These are phyloP conservation scores for Cladobotryum mycophilum DNA, from an alignment of 2,329 filamentous ascomycete genomes.

Conservation along the genomic window DNA sequence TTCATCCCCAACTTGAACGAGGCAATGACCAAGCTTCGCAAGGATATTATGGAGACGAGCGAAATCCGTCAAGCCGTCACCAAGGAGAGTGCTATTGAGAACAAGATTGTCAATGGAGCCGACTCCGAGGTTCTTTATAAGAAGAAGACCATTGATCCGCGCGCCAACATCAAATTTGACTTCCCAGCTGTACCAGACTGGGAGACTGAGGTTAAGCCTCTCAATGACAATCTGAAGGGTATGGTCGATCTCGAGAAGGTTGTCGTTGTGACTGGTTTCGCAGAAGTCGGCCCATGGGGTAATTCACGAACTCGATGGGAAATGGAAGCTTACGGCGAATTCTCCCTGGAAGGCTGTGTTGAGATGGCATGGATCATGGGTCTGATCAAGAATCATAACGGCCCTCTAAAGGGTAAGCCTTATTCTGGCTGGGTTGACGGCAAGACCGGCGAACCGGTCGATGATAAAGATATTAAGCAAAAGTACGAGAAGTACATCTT, in stretches of 20 bases:
- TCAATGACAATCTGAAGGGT: conserved; percentile 82
- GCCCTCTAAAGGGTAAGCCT: conserved; percentile 87
- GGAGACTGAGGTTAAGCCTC: conserved; percentile 82
- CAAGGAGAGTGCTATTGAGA: conserved; percentile 93
- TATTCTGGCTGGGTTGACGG: conserved; percentile 96
- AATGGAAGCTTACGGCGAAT: conserved; percentile 96
- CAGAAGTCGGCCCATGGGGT: conserved; percentile 95
- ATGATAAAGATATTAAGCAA: conserved; percentile 94
- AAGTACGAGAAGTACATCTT: conserved; percentile 98
- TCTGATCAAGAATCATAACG: conserved; percentile 97
- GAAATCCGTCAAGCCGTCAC: conserved; percentile 89
- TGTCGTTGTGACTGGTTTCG: conserved; percentile 93
- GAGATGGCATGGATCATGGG: conserved; percentile 99
- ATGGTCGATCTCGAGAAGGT: conserved; percentile 99
- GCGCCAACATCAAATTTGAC: conserved; percentile 96
- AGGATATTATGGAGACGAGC: conserved; percentile 90
- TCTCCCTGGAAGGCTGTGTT: conserved; percentile 94
- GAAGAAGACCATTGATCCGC: conserved; percentile 86
- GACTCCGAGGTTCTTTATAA: conserved; percentile 89
- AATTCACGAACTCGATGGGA: conserved; percentile 98
- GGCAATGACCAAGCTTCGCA: conserved; percentile 86
- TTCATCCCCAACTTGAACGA: conserved; percentile 96
- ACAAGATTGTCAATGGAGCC: conserved; percentile 94
- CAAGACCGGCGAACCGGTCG: conserved; percentile 90
- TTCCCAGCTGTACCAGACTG: conserved; percentile 89